Conservation (phyloP, 345 rosid genomes). For the Triadica sebifera region DNA sequence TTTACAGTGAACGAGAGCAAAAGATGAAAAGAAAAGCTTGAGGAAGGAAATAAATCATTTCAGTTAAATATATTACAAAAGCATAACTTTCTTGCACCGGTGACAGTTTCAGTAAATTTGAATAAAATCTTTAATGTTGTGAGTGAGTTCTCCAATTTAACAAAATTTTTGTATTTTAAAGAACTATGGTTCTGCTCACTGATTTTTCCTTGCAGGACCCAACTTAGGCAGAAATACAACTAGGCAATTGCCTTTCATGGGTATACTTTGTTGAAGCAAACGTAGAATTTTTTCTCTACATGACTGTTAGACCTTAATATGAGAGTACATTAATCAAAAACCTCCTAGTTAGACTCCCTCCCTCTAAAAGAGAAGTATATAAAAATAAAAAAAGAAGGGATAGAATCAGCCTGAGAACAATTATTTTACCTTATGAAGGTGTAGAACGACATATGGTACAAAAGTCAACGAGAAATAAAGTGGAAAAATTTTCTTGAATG, state of each 20-base stretch:
- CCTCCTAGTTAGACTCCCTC: conserved; percentile 1
- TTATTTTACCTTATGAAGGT: conserved; percentile 71
- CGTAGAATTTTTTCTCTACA: not conserved
- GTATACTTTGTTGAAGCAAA: conserved; percentile 1
- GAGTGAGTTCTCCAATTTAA: not conserved
- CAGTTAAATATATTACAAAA: not conserved
- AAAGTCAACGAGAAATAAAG: conserved; percentile 93
- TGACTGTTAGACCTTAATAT: not conserved
- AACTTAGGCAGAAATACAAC: not conserved
- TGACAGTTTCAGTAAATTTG: not conserved
- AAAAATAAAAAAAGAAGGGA: not conserved
- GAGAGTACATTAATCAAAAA: not conserved
- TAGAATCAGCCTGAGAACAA: conserved; percentile 6
- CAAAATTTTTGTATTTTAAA: not conserved
- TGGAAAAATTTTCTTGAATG: conserved; percentile 94
- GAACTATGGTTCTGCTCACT: not conserved
- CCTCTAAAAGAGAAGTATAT: conserved; percentile 8
- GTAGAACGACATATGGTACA: conserved; percentile 94
- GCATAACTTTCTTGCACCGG: not conserved
- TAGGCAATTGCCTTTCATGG: not conserved
- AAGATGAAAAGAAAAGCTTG: not conserved
- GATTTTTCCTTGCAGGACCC: conserved; percentile 3
- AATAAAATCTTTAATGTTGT: not conserved
- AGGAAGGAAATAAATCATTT: not conserved
- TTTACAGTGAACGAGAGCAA: too few species aligned